Conservation (phyloP, 2,329 filamentous ascomycete species). For the Pestalotiopsis sp. region DNA sequence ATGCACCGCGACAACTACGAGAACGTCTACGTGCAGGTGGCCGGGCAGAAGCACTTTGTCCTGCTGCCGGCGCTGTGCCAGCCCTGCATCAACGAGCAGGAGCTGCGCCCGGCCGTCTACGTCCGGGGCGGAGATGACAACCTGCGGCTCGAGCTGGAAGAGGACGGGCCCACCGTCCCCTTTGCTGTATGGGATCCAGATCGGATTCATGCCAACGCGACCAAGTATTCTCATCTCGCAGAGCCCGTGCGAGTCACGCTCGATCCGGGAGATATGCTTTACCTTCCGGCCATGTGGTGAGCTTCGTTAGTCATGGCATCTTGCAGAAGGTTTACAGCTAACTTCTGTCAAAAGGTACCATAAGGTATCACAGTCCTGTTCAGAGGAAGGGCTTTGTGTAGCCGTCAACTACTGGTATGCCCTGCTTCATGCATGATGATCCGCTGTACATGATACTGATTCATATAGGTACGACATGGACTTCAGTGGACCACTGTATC, state of each 20-base stretch:
- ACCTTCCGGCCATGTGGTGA: conserved; percentile 80
- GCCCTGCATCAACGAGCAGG: conserved; percentile 68
- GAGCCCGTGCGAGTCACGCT: conserved; percentile 69
- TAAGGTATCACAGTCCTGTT: conserved; percentile 75
- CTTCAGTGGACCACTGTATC: conserved; percentile 70
- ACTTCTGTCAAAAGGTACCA: conserved; percentile 60
- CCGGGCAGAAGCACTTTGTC: conserved; percentile 75
- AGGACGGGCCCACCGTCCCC: conserved; percentile 53
- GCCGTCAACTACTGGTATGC: conserved; percentile 81
- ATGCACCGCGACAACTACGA: conserved; percentile 85
- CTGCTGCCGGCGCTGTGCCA: conserved; percentile 73
- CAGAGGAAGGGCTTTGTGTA: conserved; percentile 71
- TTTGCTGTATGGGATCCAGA: conserved; percentile 80
- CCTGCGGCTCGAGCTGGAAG: conserved; percentile 35
- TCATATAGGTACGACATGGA: conserved; percentile 75
- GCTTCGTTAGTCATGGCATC: conserved; percentile 23
- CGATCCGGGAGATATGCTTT: conserved; percentile 77
- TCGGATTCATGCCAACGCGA: conserved; percentile 48
- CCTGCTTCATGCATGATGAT: not conserved
- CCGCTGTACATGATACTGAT: not conserved
- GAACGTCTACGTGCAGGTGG: conserved; percentile 79
- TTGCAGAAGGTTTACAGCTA: not conserved
- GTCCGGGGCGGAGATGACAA: conserved; percentile 30
- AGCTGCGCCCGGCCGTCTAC: conserved; percentile 63
- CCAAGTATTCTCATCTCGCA: conserved; percentile 62